phyloP scores from a whole-genome alignment of 108 stramenopile genomes.

The Nitzschia palea region DNA sequence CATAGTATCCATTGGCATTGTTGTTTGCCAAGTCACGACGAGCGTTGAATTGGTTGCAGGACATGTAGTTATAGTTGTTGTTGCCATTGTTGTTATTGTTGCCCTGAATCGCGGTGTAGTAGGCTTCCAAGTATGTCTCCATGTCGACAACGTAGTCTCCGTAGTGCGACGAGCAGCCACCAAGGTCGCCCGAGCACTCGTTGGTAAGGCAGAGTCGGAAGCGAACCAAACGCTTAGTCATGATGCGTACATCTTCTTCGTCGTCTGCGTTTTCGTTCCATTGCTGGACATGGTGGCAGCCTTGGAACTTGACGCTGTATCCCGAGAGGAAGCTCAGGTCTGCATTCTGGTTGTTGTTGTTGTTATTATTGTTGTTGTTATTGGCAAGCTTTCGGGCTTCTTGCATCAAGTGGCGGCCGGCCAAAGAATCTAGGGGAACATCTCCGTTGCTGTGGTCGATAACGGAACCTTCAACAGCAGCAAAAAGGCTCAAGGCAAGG shows the following conservation, averaged over 20 bases:
- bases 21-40: slow-evolving; percentile 17
- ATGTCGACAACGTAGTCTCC: slow-evolving; percentile 88
- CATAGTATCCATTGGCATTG: slow-evolving; percentile 14
- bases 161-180: slow-evolving; percentile 66
- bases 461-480: slow-evolving; percentile 23
- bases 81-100: slow-evolving; percentile 20
- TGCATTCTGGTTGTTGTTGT: slow-evolving; percentile 5
- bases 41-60: slow-evolving; percentile 34
- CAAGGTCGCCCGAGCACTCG: slow-evolving; percentile 43
- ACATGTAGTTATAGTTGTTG: slow-evolving; percentile 38
- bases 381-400: slow-evolving; percentile 52
- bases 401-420: slow-evolving; percentile 55
- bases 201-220: slow-evolving; percentile 83
- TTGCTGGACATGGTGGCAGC: slow-evolving; percentile 79
- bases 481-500: slow-evolving; percentile 13
- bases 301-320: slow-evolving; percentile 84
- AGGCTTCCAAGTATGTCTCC: slow-evolving; percentile 68
- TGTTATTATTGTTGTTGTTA: slow-evolving; percentile 10
- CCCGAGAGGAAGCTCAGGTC: slow-evolving; percentile 42
- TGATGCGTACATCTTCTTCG: slow-evolving; percentile 68
- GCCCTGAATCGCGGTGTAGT: slow-evolving; percentile 46
- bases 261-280: slow-evolving; percentile 69
- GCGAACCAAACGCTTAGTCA: slow-evolving; percentile 76
- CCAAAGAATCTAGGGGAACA: slow-evolving; percentile 44
- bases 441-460: slow-evolving; percentile 44